Evolutionary conservation across 2,329 filamentous ascomycete species (phyloP), one percentile per base, ranked within the genome.

Genomic region (Fusarium chuoi): DNA sequence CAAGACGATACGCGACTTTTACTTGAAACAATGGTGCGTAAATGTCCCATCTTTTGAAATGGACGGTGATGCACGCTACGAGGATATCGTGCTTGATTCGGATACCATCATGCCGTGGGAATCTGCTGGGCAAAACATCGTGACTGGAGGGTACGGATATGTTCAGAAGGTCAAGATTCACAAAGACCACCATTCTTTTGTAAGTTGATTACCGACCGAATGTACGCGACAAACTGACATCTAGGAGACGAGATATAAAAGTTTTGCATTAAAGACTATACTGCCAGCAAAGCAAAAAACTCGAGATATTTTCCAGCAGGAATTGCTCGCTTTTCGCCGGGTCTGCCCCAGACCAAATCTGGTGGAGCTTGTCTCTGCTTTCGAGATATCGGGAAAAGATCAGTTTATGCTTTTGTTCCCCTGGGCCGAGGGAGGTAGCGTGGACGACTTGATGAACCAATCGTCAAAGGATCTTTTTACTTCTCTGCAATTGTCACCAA

Each of bases 381-480:
- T 70, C 22, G 49, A 68, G 6, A 45, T 61, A 7, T 36, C 18
- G 8, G 6, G 18, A 24, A 48, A 48, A 9, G 3, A 28, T 1
- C 33, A 9, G 4, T 68, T 36, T 18, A 60, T 51, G 49, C 48
- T 69, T 20, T 59, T 68, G 1, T 70, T 68, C 6, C 57, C 63
- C 0, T 69, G 63, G 66, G 66, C 66, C 3, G 38, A 58, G 2
- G 64, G 45, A 1, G 66, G 64, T 0, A 69, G 17, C 14, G 4
- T 68, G 18, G 6, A 10, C 1, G 36, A 63, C 5, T 2, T 69
- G 8, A 63, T 69, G 51, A 26, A 15, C 1, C 8, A 6, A 10
- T 6, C 44, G 1, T 20, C 38, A 2, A 24, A 22, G 6, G 55
- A 51, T 9, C 7, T 60, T 1, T 18, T 30, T 3, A 18, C 1